A percentile compares a stretch with the other conserved stretches of the same genome.
Conservation (phyloP, 2,329 filamentous ascomycete genomes). For the Penicillium sp. region DNA sequence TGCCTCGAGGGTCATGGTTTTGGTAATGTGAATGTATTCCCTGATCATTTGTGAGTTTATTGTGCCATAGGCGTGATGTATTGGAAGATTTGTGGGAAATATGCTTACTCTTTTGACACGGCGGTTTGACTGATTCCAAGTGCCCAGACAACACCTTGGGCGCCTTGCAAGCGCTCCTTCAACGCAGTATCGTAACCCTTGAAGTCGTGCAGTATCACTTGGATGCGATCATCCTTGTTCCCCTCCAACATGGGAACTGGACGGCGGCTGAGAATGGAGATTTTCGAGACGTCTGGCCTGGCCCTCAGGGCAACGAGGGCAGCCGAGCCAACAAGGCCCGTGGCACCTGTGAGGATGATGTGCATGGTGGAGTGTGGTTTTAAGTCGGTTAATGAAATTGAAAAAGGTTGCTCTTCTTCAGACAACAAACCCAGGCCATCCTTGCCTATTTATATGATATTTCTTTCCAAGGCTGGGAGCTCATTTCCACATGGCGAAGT, state of each 20-base stretch:
- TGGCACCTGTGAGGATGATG: conserved; percentile 69
- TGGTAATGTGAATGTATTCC: conserved; percentile 69
- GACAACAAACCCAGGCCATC: background rate
- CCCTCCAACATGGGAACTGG: conserved; percentile 65
- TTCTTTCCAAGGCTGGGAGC: background rate
- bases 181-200: conserved; percentile 59
- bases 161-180: conserved; percentile 63
- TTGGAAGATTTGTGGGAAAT: background rate
- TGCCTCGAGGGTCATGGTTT: conserved; percentile 65
- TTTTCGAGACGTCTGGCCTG: conserved; percentile 17
- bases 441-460: background rate
- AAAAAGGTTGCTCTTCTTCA: background rate
- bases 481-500: background rate
- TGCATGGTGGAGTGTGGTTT: conserved; percentile 21
- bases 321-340: conserved; percentile 64
- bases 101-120: conserved; percentile 59
- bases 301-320: conserved; percentile 64
- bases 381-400: background rate
- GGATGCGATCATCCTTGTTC: conserved; percentile 48
- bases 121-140: conserved; percentile 65
- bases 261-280: conserved; percentile 68
- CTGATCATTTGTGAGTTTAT: conserved; percentile 28
- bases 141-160: conserved; percentile 73
- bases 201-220: conserved; percentile 72
- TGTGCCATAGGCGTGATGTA: background rate